Percentiles rank a stretch among this genome's conserved stretches.
phyloP scores from a whole-genome alignment of 768 basidiomycete genomes.

The Ephemerocybe angulata region DNA sequence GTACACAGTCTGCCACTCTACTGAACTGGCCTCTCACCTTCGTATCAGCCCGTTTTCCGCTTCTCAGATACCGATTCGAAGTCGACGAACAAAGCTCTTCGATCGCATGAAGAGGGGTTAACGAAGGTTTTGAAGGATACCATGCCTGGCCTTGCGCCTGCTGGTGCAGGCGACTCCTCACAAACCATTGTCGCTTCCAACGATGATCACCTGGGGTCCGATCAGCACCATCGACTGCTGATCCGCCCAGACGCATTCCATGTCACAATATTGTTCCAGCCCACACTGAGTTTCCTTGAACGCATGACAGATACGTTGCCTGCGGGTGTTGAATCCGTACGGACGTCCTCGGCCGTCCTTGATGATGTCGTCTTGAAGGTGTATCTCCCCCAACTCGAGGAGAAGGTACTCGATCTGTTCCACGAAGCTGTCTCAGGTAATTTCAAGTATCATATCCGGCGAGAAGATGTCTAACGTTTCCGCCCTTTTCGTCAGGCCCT shows the following conservation, averaged over 20 bases:
- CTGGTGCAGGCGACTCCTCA: slow-evolving; percentile 56
- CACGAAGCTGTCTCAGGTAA: slow-evolving; percentile 79
- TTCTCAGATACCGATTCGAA: slow-evolving; percentile 89
- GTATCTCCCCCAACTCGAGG: slow-evolving; percentile 92
- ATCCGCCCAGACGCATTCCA: slow-evolving; percentile 93
- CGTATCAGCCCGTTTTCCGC: slow-evolving; percentile 75
- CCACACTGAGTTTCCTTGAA: slow-evolving; percentile 81
- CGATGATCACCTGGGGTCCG: slow-evolving; percentile 72
- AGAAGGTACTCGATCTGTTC: slow-evolving; percentile 85
- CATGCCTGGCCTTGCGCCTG: slow-evolving; percentile 89
- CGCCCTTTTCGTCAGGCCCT: slow-evolving; percentile 46
- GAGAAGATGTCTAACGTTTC: not conserved
- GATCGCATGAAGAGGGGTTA: slow-evolving; percentile 79
- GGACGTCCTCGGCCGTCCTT: slow-evolving; percentile 67
- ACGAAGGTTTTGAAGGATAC: slow-evolving; percentile 81
- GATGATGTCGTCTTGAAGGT: slow-evolving; percentile 93
- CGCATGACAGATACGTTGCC: slow-evolving; percentile 71
- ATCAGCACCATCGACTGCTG: slow-evolving; percentile 80
- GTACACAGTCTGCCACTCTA: slow-evolving; percentile 31
- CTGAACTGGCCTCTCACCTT: not conserved
- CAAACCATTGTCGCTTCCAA: slow-evolving; percentile 56
- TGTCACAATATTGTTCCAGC: slow-evolving; percentile 91
- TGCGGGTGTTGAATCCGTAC: slow-evolving; percentile 60
- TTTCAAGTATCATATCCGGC: slow-evolving; percentile 3
- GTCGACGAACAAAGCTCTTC: slow-evolving; percentile 60